phyloP scores from a whole-genome alignment of 2,329 filamentous ascomycete species.

The Ilyonectria destructans region DNA sequence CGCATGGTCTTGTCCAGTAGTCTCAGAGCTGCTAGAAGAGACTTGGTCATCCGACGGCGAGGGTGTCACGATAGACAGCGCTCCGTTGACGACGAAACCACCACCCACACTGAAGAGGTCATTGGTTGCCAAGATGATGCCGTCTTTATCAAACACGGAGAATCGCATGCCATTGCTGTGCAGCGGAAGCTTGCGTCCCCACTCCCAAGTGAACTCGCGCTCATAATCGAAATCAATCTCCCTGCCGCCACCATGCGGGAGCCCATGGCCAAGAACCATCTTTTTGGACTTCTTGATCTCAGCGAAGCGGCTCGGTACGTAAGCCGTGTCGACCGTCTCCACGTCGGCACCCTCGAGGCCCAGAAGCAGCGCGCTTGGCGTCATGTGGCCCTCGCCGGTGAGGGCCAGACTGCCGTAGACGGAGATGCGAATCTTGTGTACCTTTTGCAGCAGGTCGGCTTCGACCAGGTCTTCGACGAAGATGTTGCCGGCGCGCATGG shows the following conservation, averaged over 20 bases:
- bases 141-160: conserved; percentile 65
- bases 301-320: conserved; percentile 63
- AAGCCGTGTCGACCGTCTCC: conserved; percentile 65
- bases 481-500: conserved; percentile 68
- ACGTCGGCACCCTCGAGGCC: conserved; percentile 67
- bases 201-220: conserved; percentile 66
- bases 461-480: conserved; percentile 65
- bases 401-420: conserved; percentile 67
- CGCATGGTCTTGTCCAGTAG: conserved; percentile 24
- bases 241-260: conserved; percentile 58
- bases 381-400: conserved; percentile 69
- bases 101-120: conserved; percentile 68
- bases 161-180: conserved; percentile 70
- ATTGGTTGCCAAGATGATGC: conserved; percentile 64
- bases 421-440: conserved; percentile 64
- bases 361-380: conserved; percentile 64
- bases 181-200: conserved; percentile 66
- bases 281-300: conserved; percentile 64
- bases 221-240: conserved; percentile 67
- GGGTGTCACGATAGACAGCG: conserved; percentile 61
- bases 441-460: conserved; percentile 61
- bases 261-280: conserved; percentile 60
- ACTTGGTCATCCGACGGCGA: conserved; percentile 30
- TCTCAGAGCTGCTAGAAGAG: not conserved
- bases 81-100: conserved; percentile 68